Evolutionary conservation across 73 alveolate genomes (phyloP).

Genomic region (Paramecium caudatum): DNA sequence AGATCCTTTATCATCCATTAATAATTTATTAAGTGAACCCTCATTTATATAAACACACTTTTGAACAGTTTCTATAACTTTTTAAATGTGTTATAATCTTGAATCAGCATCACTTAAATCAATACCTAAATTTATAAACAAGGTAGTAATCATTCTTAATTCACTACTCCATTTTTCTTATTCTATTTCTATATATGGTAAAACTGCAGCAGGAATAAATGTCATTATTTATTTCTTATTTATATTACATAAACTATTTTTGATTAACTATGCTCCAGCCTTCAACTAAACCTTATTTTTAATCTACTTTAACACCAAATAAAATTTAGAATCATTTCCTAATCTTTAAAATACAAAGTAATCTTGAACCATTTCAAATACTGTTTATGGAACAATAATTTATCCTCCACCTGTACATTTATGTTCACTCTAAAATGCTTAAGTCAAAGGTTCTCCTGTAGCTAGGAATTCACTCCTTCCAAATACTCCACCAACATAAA

Average conservation of each 20-base stretch:
- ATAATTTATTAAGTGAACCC: constrained; percentile 95
- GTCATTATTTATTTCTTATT: constrained; percentile 83
- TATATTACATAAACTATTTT: constrained; percentile 85
- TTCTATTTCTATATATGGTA: constrained; percentile 92
- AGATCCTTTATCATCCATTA: constrained; percentile 96
- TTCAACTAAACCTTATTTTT: constrained; percentile 79
- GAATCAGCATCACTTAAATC: constrained; percentile 91
- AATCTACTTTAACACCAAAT: background rate
- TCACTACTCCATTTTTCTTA: constrained; percentile 94
- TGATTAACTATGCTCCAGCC: constrained; percentile 95
- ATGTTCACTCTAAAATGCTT: constrained; percentile 95
- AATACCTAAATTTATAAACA: constrained; percentile 93
- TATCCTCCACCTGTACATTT: constrained; percentile 95
- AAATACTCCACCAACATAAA: constrained; percentile 97
- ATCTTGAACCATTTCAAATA: constrained; percentile 83
- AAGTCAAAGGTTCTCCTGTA: constrained; percentile 95
- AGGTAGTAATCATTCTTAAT: constrained; percentile 90
- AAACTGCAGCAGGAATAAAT: constrained; percentile 95
- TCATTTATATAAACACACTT: constrained; percentile 91
- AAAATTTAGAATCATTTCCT: background rate
- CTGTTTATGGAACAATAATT: constrained; percentile 90
- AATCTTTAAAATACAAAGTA: constrained; percentile 80
- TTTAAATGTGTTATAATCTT: constrained; percentile 89
- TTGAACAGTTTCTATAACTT: constrained; percentile 85
- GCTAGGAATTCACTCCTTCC: constrained; percentile 96